Base-by-base conservation (phyloP, 495 filamentous ascomycete genomes). In the Ramalina intermedia region DNA sequence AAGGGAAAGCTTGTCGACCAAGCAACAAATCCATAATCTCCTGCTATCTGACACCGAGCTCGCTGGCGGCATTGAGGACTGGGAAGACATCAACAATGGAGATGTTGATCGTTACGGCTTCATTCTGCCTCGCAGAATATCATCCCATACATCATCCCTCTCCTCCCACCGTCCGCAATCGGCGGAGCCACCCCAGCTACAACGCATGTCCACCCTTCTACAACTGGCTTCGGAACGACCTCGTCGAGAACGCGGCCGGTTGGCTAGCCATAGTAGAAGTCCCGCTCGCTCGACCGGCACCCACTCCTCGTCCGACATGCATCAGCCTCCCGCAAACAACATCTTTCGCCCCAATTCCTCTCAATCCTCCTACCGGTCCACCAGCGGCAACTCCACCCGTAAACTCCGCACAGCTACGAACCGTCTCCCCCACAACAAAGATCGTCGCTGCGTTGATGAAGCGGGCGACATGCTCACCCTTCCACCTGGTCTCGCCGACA, bases 81-180 rank as follows among this genome's bases (percentile, higher is more conserved):
- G 91, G 93, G 82, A 90, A 56, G 82, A 95, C 63, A 67, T 99
- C 11, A 71, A 81, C n/a, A 83, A 76, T n/a, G 74, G 69, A 37
- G 85, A 94, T 61, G 84, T 96, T 38, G 91, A 99, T 65, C 68
- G 82, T 52, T 99, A 96, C 62, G 91, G 91, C 16, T 99, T 99
- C 68, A 96, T 99, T 62, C 73, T 70, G 51, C 68, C 59, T 58
- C 66, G 61, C 40, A 69, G 57, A 48, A 63, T 36, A 4, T 54
- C 56, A 18, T 59, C 56, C 36, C 38, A 48, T 16, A 47, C 44
- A 4, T 55, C 57, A 44, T 56, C 55, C 14, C 35, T 46, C 4
- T 54, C 45, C 52, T 70, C 55, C 53, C 61, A 48, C 64, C 62
- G 51, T 66, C 47, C 54, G 18, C 51, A 50, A 41, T 58, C 58